These are phyloP conservation scores for Hymenochaete sp. DNA, from an alignment of 1,284 basidiomycete species.

Conservation along the genomic window DNA sequence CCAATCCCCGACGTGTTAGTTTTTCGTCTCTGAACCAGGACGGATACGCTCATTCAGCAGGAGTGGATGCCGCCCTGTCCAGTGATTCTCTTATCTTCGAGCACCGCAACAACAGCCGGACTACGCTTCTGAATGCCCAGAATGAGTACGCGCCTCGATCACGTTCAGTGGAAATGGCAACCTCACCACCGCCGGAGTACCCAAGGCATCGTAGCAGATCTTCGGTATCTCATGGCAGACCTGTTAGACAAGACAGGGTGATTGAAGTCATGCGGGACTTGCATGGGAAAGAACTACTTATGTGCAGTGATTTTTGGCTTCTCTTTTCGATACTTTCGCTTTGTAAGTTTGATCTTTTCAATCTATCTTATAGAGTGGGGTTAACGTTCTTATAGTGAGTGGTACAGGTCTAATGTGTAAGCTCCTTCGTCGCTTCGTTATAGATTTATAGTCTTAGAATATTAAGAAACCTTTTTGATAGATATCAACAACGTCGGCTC, in stretches of 20 bases:
- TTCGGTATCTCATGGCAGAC: slow-evolving; percentile 7
- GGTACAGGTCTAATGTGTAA: slow-evolving; percentile 86
- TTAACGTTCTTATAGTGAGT: slow-evolving; percentile 43
- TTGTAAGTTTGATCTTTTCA: slow-evolving; percentile 36
- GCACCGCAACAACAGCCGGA: slow-evolving; percentile 16
- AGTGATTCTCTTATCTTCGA: slow-evolving; percentile 15
- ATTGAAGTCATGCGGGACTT: slow-evolving; percentile 31
- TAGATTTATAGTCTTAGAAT: neutral
- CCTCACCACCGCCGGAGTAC: slow-evolving; percentile 2
- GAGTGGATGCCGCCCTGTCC: slow-evolving; percentile 12
- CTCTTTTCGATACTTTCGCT: slow-evolving; percentile 64
- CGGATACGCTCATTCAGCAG: slow-evolving; percentile 14
- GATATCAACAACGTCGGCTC: slow-evolving; percentile 96
- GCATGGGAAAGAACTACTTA: slow-evolving; percentile 39
- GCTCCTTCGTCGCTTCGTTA: slow-evolving; percentile 22
- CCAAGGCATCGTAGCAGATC: slow-evolving; percentile 12
- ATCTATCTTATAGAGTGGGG: neutral
- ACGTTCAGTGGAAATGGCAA: slow-evolving; percentile 17
- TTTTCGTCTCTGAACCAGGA: slow-evolving; percentile 11
- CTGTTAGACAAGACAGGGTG: slow-evolving; percentile 13
- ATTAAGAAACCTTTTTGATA: slow-evolving; percentile 24
- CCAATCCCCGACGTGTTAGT: slow-evolving; percentile 8
- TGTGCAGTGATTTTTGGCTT: slow-evolving; percentile 64
- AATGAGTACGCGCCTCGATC: slow-evolving; percentile 4
- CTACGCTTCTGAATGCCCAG: slow-evolving; percentile 13